Base-by-base conservation (phyloP, 2,329 filamentous ascomycete genomes). In the Cytospora chrysosperma region DNA sequence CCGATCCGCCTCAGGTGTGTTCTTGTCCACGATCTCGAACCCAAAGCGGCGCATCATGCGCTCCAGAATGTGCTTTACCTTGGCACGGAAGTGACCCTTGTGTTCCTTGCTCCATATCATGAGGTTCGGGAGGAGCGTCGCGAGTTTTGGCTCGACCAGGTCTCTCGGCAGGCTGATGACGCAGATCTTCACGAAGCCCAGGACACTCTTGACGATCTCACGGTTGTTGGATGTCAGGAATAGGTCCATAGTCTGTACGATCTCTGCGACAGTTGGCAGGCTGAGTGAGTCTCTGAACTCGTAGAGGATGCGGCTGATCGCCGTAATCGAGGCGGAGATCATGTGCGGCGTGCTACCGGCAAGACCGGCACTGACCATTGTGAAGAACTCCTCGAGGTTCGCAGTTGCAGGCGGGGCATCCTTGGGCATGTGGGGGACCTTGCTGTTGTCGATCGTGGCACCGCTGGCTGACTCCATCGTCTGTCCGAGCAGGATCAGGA, bases 31-130 rank as follows among this genome's bases (percentile, higher is more conserved):
- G 32, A 86, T 77, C 2, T 94, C 89, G 53, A 90, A 90, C 55
- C 95, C 93, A 72, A 97, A 98, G 62, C 94, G 88, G 55, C 94
- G 87, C 26, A 98, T 90, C 84, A 97, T 92, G 59, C 95, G 88
- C 78, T 99, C 95, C 19, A 99, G 80, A 67, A 99, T 98, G 73
- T 97, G 93, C 86, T 97, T 98, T 69, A 99, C 93, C 81, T 98
- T 99, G 56, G 91, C 89, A 72, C 94, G 92, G 80, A 99, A 95
- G 74, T 96, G 93, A 15, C 93, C 93, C 80, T 98, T 98, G 81
- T 99, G 96, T 77, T 99, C 95, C 76, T 97, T 92, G 73, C 91
- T 93, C 94, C 95, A 99, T 50, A 93, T 87, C 82, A 98, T 92
- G 24, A 98, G 82, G 75, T 96, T 96, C 4, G 93, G 92, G 2